Evolutionary conservation across 129 eudicot species (phyloP), one percentile per base, ranked within the genome.

Genomic region (Escallonia herrerae): DNA sequence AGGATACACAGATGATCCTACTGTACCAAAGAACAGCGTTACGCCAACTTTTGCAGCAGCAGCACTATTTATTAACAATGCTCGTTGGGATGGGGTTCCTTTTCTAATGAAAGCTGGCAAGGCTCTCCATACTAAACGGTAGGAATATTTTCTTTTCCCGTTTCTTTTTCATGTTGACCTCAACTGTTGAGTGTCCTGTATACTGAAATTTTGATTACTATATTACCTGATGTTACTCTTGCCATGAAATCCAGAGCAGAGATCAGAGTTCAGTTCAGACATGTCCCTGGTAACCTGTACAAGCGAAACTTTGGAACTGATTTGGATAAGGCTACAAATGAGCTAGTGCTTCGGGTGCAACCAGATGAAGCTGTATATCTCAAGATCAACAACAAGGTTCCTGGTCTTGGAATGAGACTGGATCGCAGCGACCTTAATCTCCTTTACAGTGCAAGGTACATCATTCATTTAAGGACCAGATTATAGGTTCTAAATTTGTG

Each of bases 41-140:
- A 91, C 97, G 75, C 97, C 97, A 46, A 91, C 97, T 9, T 91
- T 91, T 81, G 95, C 97, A 53, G 97, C 97, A 2, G 96, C 96
- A 8, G 97, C 96, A 37, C 81, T 91, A 61, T 91, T 91, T 72
- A 91, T 91, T 2, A 76, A 87, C 68, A 91, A 91, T 71, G 97
- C 97, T 33, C 88, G 97, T 40, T 87, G 97, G 97, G 97, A 91
- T 65, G 97, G 97, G 8, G 96, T 91, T 65, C 97, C 96, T 40
- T 91, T 91, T 69, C 84, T 91, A 46, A 91, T 91, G 97, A 91
- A 87, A 83, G 97, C 96, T 4, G 97, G 97, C 50, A 91, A 91
- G 75, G 97, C 97, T 63, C 97, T 91, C 63, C 75, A 87, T 70
- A 87, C 90, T 8, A 87, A 66, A 67, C 76, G 94, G 97, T 87